Conservation (phyloP, 371 early-diverging fungal genomes). For the Mortierella sp. region DNA sequence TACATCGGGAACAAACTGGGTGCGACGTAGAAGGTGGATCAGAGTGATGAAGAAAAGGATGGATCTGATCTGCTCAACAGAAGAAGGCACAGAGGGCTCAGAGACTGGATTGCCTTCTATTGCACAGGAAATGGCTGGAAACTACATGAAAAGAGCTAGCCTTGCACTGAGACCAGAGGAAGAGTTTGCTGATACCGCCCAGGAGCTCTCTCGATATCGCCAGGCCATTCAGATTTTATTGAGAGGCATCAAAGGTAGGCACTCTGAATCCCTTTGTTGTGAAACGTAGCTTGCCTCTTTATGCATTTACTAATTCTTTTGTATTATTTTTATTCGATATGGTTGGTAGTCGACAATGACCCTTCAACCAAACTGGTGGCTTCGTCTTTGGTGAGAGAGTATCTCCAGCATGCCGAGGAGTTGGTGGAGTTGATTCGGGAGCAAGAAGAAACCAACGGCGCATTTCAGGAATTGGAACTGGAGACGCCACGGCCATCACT, state of each 20-base stretch:
- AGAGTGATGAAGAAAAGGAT: slow-evolving; percentile 80
- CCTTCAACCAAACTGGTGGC: slow-evolving; percentile 68
- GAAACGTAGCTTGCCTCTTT: too few species aligned
- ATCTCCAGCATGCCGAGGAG: slow-evolving; percentile 67
- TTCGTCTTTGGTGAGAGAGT: slow-evolving; percentile 59
- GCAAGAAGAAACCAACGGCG: slow-evolving; percentile 14
- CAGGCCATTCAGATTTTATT: slow-evolving; percentile 73
- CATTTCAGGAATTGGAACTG: slow-evolving; percentile 35
- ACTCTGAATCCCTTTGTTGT: background rate
- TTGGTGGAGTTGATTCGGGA: slow-evolving; percentile 22
- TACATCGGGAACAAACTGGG: slow-evolving; percentile 71
- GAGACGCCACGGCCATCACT: slow-evolving; percentile 38
- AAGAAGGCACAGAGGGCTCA: background rate
- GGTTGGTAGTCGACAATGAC: slow-evolving; percentile 67
- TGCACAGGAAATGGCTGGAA: slow-evolving; percentile 43
- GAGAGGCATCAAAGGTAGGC: slow-evolving; percentile 74
- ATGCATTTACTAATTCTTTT: background rate
- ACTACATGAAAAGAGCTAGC: slow-evolving; percentile 60
- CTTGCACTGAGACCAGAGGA: slow-evolving; percentile 46
- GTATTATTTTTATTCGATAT: background rate
- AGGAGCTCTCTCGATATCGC: slow-evolving; percentile 67
- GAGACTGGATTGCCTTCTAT: slow-evolving; percentile 1
- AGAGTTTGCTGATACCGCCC: slow-evolving; percentile 27
- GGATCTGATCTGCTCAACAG: slow-evolving; percentile 54
- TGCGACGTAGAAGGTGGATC: slow-evolving; percentile 83